phyloP scores from a whole-genome alignment of 352 stramenopile genomes.

The Globisporangium canariense region DNA sequence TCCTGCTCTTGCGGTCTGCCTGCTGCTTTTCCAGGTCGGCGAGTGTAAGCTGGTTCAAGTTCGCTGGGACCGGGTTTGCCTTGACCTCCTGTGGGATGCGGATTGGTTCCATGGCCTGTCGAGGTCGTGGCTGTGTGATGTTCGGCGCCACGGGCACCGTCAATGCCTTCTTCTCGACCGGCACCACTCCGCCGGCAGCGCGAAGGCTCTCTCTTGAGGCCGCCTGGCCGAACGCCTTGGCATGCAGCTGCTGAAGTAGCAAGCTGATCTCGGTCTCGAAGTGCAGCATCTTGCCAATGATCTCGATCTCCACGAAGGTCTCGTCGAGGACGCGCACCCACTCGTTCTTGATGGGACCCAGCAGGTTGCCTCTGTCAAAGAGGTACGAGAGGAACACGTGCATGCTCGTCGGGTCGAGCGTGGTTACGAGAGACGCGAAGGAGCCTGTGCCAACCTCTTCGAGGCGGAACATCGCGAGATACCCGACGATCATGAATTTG shows the following conservation, averaged over 20 bases:
- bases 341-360: conserved; percentile 64
- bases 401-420: conserved; percentile 84
- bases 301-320: conserved; percentile 75
- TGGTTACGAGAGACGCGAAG: conserved; percentile 59
- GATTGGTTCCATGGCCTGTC: conserved; percentile 64
- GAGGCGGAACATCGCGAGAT: conserved; percentile 87
- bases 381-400: conserved; percentile 84
- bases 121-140: conserved; percentile 80
- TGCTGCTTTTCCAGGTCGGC: conserved; percentile 60
- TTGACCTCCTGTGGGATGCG: conserved; percentile 79
- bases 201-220: conserved; percentile 42
- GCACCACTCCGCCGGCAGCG: conserved; percentile 30
- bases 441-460: conserved; percentile 73
- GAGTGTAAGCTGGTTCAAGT: conserved; percentile 64
- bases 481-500: conserved; percentile 89
- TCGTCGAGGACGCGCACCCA: conserved; percentile 85
- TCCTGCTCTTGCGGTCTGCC: conserved; percentile 44
- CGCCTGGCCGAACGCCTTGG: conserved; percentile 61
- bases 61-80: conserved; percentile 59
- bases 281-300: conserved; percentile 61
- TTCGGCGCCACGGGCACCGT: conserved; percentile 82
- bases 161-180: conserved; percentile 40
- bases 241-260: conserved; percentile 52
- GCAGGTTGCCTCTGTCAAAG: conserved; percentile 65
- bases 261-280: conserved; percentile 33